Evolutionary conservation across 441 rosid genomes (phyloP), one percentile per base, ranked within the genome.

Genomic region (Populus hybrid): DNA sequence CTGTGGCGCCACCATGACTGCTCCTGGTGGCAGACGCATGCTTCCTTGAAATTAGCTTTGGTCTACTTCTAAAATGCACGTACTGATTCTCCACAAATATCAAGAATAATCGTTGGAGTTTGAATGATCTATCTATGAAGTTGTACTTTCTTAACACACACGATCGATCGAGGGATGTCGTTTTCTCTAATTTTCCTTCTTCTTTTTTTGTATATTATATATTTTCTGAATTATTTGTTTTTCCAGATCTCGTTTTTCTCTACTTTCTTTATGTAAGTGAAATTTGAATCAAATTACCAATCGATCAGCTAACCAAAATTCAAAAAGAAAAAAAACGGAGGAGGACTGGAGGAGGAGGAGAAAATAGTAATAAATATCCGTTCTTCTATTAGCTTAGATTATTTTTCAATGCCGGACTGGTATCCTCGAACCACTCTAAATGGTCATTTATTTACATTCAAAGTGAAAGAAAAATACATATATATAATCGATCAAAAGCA

Each of bases 1-100:
- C 82, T 93, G 91, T 46, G 32, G 32, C 32, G 95, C 91, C 80
- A 81, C 78, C 79, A 72, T 88, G 81, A 89, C 93, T 69, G 90
- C 95, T 30, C 92, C 77, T 28, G 90, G 88, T 35, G 93, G 97
- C 70, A 59, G 79, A 50, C 79, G 67, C 77, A 82, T 78, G 84
- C 75, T 80, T n/a, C 84, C 84, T 68, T 82, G 64, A 77, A 50
- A 16, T 50, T 20, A 50, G n/a, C n/a, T 20, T 50, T 18, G 18
- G 18, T 20, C 59, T 16, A 0, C 20, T 50, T 50, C 8, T 50
- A 18, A 50, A 50, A 50, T 11, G 57, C 16, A 46, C 57, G 16
- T 14, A 1, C 20, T 50, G 20, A 50, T 50, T 50, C n/a, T 50
- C n/a, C 18, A 5, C 59, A 50, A 5, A 18, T 4, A 50, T 1